Evolutionary conservation across 1,284 basidiomycete species (phyloP), one percentile per base, ranked within the genome.

Genomic region (Neonothopanus nambi): DNA sequence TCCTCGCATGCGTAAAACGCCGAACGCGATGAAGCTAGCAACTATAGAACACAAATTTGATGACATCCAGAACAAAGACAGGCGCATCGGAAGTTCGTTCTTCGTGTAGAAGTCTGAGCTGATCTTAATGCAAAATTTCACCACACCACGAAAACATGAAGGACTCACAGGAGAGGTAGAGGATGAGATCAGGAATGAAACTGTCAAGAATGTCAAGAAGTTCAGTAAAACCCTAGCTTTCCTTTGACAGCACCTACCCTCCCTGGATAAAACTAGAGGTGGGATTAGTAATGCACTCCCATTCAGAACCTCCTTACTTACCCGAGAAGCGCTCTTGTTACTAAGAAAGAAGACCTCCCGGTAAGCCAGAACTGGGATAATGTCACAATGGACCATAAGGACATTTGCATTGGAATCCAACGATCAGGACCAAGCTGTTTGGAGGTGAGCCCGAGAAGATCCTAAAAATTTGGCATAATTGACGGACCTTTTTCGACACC

Each of bases 51-150:
- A 78, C 7, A 81, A 54, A 57, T 80, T 73, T 17, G 77, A 76
- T 35, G 81, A 85, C 59, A 84, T 79, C 86, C 84, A 90, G 70
- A 89, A 89, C 42, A 78, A 69, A 0, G 83, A 78, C 6, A 90
- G 70, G 2, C 89, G 81, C 38, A 88, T 67, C 0, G 87, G 86
- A 3, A 91, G 73, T 63, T 87, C 84, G 5, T 69, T 77, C 65
- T 83, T 85, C 3, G 81, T 87, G 65, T 88, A 88, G 61, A 81
- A 89, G 62, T 86, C 76, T 77, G 57, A 13, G 15, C 5, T 4
- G 15, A 13, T 46, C 20, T 35, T 28, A 36, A 30, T 23, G 4
- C n/a, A 28, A 4, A 26, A 24, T 11, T 9, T n/a, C n/a, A n/a
- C 23, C 12, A 18, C 9, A 30, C 17, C 11, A 33, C 21, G 28